Percentiles rank a stretch among this genome's conserved stretches.
phyloP scores from a whole-genome alignment of 2,329 filamentous ascomycete genomes.

The Magnaporthiopsis rhizophila region DNA sequence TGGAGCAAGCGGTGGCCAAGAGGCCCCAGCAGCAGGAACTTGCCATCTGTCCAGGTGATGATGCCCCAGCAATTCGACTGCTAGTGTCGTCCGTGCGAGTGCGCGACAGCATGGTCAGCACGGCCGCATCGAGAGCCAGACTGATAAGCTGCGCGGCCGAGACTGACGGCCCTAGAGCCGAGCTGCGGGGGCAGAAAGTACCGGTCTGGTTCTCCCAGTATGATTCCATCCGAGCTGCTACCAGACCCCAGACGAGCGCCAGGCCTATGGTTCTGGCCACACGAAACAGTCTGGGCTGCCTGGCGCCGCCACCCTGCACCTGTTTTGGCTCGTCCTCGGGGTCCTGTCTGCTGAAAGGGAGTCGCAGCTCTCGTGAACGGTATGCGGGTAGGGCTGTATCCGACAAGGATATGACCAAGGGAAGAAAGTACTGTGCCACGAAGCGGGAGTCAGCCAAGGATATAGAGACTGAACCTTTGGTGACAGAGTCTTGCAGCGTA shows the following conservation, averaged over 20 bases:
- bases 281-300: background rate
- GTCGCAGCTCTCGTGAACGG: background rate
- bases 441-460: background rate
- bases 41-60: background rate
- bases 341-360: background rate
- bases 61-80: background rate
- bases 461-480: too few relatives aligned
- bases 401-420: background rate
- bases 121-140: slow-evolving; percentile 4
- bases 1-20: background rate
- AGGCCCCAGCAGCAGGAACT: background rate
- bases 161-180: background rate
- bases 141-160: background rate
- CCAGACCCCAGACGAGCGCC: slow-evolving; percentile 1
- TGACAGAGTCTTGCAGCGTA: background rate
- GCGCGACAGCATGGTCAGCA: background rate
- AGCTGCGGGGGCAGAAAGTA: slow-evolving; percentile 2
- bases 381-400: background rate
- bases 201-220: background rate
- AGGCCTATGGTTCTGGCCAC: background rate
- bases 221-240: background rate
- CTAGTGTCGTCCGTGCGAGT: background rate
- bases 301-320: background rate
- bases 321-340: background rate
- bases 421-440: background rate